Conservation (phyloP, 2,329 filamentous ascomycete genomes). For the Monosporascus sp. region DNA sequence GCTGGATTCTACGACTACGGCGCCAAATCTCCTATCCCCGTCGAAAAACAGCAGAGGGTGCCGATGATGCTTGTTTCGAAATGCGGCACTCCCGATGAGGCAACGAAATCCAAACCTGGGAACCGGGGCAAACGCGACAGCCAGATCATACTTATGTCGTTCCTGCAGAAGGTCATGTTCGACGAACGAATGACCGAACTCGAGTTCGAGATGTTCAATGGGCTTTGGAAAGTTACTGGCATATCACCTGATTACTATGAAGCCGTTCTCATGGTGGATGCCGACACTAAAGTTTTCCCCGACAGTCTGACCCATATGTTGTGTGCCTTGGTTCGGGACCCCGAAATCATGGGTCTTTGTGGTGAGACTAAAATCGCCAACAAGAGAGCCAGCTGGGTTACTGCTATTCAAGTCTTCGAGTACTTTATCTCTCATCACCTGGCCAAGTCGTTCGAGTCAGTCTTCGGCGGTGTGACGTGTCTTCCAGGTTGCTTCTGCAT, state of each 20-base stretch:
- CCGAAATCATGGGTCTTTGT: slow-evolving; percentile 97
- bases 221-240: slow-evolving; percentile 96
- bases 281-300: slow-evolving; percentile 98
- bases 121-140: slow-evolving; percentile 98
- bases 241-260: slow-evolving; percentile 99
- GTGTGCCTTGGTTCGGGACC: slow-evolving; percentile 97
- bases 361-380: slow-evolving; percentile 99
- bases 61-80: slow-evolving; percentile 98
- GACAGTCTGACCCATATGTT: slow-evolving; percentile 99
- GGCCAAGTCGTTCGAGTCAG: slow-evolving; percentile 94
- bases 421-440: slow-evolving; percentile 99
- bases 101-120: slow-evolving; percentile 76
- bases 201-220: slow-evolving; percentile 99
- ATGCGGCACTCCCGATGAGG: slow-evolving; percentile 87
- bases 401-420: slow-evolving; percentile 98
- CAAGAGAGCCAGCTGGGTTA: slow-evolving; percentile 91
- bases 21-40: slow-evolving; percentile 68
- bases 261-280: slow-evolving; percentile 97
- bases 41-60: slow-evolving; percentile 89
- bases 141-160: slow-evolving; percentile 99
- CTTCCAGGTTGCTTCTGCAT: slow-evolving; percentile 99
- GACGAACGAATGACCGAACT: slow-evolving; percentile 99
- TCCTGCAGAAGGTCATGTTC: slow-evolving; percentile 99
- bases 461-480: slow-evolving; percentile 98
- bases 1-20: slow-evolving; percentile 98